Conservation (phyloP, 2,329 filamentous ascomycete genomes). For the Xylariaceae sp. region DNA sequence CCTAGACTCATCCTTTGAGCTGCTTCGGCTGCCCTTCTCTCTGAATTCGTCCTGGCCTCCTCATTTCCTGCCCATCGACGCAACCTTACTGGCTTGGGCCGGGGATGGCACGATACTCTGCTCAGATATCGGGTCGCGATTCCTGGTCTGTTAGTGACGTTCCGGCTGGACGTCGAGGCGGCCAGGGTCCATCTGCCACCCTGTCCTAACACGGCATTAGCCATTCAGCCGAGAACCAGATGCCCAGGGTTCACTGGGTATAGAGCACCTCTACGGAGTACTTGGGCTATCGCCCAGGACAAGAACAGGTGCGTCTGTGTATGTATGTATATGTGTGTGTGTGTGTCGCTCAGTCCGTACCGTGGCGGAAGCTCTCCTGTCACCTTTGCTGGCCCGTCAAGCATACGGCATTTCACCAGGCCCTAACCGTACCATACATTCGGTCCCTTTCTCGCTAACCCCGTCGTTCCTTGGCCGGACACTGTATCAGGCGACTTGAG, state of each 20-base stretch:
- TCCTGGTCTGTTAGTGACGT: constrained; percentile 11
- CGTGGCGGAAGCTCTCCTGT: constrained; percentile 22
- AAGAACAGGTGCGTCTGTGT: constrained; percentile 20
- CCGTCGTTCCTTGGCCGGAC: constrained; percentile 32
- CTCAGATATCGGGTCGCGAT: neutral
- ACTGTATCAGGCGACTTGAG: constrained; percentile 25
- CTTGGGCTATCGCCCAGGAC: constrained; percentile 26
- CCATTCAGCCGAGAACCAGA: constrained; percentile 41
- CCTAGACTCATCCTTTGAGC: no score
- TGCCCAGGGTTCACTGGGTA: constrained; percentile 28
- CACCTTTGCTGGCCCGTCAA: constrained; percentile 22
- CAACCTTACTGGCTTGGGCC: neutral
- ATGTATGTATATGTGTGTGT: no score
- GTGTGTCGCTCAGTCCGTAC: constrained; percentile 34
- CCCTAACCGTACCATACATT: no score
- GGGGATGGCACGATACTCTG: no score
- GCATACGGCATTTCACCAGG: constrained; percentile 28
- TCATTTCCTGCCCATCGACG: neutral
- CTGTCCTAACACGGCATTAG: constrained; percentile 36
- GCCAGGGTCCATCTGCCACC: constrained; percentile 24
- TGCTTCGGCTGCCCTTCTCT: no score
- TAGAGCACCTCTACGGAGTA: constrained; percentile 28
- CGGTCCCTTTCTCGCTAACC: constrained; percentile 28
- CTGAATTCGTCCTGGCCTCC: neutral
- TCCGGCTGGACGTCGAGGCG: constrained; percentile 24